Percentiles rank a stretch among this genome's conserved stretches.
Conservation (phyloP, 2,329 filamentous ascomycete species). For the Penicillium sumatraense region DNA sequence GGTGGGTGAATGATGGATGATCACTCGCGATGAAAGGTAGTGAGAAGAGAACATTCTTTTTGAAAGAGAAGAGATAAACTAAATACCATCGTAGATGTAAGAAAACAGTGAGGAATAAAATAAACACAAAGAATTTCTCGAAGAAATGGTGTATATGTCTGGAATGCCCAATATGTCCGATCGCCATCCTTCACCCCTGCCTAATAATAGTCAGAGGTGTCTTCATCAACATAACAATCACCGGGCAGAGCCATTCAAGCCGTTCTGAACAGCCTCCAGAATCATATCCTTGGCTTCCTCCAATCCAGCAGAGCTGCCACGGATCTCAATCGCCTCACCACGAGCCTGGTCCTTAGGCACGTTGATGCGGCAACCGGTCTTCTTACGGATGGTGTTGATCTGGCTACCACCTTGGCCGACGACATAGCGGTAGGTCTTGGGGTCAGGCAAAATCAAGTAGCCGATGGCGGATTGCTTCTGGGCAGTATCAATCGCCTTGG, state of each 20-base stretch:
- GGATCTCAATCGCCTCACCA: constrained; percentile 86
- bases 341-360: constrained; percentile 79
- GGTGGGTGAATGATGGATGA: not conserved
- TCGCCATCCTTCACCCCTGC: constrained; percentile 8
- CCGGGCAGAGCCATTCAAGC: constrained; percentile 31
- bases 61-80: constrained; percentile 17
- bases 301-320: constrained; percentile 76
- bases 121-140: constrained; percentile 19
- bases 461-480: constrained; percentile 65
- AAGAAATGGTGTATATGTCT: constrained; percentile 17
- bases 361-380: constrained; percentile 91
- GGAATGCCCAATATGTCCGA: constrained; percentile 21
- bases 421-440: constrained; percentile 84
- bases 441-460: constrained; percentile 88
- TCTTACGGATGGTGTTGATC: constrained; percentile 89
- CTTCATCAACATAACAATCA: constrained; percentile 9
- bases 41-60: constrained; percentile 24
- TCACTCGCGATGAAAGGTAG: not conserved
- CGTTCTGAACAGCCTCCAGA: constrained; percentile 72
- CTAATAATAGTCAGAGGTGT: too few relatives aligned
- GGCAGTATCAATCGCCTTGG: constrained; percentile 69
- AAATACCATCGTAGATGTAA: constrained; percentile 16
- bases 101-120: constrained; percentile 14
- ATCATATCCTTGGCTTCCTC: constrained; percentile 90
- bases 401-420: constrained; percentile 87